Evolutionary conservation across 306 rosid genomes (phyloP).

Genomic region (Styphnolobium japonicum): DNA sequence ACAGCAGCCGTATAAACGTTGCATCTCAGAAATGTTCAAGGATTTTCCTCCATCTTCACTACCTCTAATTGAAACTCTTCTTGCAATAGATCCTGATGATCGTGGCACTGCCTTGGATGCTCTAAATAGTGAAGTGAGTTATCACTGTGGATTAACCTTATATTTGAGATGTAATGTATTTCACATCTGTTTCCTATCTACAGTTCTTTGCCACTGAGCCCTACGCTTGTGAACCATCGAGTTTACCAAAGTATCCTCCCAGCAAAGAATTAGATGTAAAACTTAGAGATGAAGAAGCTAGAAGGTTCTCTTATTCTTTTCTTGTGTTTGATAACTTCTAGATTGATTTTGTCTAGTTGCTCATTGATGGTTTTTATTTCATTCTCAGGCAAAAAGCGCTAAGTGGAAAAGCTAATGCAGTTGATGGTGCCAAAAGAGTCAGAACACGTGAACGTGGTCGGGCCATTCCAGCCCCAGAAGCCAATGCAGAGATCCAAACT

Average conservation of each 20-base stretch:
- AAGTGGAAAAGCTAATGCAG: constrained; percentile 61
- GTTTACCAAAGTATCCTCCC: constrained; percentile 93
- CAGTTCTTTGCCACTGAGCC: constrained; percentile 91
- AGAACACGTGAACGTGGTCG: constrained; percentile 79
- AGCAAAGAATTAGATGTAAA: constrained; percentile 95
- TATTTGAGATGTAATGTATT: constrained; percentile 17
- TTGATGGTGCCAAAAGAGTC: constrained; percentile 66
- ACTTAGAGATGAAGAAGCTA: constrained; percentile 92
- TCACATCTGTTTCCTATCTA: constrained; percentile 30
- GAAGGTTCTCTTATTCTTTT: constrained; percentile 58
- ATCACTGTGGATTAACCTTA: constrained; percentile 23
- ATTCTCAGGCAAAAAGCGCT: constrained; percentile 72
- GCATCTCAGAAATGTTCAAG: constrained; percentile 73
- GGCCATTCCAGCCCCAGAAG: constrained; percentile 94
- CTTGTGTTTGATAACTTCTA: constrained; percentile 22
- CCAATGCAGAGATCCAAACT: constrained; percentile 89
- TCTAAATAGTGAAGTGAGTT: constrained; percentile 78
- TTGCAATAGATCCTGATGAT: constrained; percentile 69
- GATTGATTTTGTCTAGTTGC: constrained; percentile 17
- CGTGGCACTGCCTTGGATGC: constrained; percentile 74
- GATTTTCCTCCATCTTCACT: constrained; percentile 77
- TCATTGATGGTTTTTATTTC: constrained; percentile 29
- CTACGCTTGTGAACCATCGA: constrained; percentile 85
- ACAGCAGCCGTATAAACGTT: constrained; percentile 87
- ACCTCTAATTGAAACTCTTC: constrained; percentile 75